Evolutionary conservation across 768 basidiomycete genomes (phyloP).

Genomic region (Hypholoma sublateritium): DNA sequence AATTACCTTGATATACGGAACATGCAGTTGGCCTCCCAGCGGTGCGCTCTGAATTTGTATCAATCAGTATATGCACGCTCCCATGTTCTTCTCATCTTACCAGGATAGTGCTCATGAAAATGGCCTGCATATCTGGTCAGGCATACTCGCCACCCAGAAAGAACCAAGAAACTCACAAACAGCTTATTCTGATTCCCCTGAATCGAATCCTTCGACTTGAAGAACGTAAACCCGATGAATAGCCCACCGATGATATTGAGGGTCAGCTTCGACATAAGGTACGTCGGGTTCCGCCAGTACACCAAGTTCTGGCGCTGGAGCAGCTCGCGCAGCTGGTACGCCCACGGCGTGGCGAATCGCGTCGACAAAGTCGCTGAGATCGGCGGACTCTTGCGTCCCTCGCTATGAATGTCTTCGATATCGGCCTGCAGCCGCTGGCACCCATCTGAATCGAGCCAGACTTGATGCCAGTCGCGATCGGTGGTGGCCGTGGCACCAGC

Average conservation of each 20-base stretch:
- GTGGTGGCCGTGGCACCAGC: conserved; percentile 64
- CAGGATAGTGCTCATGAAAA: conserved; percentile 56
- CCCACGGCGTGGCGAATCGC: conserved; percentile 55
- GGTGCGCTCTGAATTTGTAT: conserved; percentile 37
- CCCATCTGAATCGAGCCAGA: conserved; percentile 43
- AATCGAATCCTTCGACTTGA: conserved; percentile 49
- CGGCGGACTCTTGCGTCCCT: conserved; percentile 46
- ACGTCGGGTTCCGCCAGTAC: conserved; percentile 63
- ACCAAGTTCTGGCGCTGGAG: conserved; percentile 41
- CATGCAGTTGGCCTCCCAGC: conserved; percentile 62
- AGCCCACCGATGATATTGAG: conserved; percentile 55
- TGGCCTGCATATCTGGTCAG: conserved; percentile 32
- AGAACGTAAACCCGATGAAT: conserved; percentile 67
- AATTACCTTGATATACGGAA: conserved; percentile 50
- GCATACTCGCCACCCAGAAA: not conserved
- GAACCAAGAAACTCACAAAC: conserved; percentile 44
- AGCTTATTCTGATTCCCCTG: conserved; percentile 66
- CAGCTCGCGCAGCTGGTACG: conserved; percentile 43
- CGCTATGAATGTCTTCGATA: conserved; percentile 47
- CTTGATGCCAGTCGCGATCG: conserved; percentile 53
- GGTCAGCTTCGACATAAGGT: conserved; percentile 56
- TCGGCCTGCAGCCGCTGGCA: conserved; percentile 30
- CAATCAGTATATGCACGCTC: not conserved
- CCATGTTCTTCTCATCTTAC: conserved; percentile 16
- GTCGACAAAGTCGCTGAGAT: conserved; percentile 36